Base-by-base conservation (phyloP, 176 grass and related monocot genomes). In the Canna indica region DNA sequence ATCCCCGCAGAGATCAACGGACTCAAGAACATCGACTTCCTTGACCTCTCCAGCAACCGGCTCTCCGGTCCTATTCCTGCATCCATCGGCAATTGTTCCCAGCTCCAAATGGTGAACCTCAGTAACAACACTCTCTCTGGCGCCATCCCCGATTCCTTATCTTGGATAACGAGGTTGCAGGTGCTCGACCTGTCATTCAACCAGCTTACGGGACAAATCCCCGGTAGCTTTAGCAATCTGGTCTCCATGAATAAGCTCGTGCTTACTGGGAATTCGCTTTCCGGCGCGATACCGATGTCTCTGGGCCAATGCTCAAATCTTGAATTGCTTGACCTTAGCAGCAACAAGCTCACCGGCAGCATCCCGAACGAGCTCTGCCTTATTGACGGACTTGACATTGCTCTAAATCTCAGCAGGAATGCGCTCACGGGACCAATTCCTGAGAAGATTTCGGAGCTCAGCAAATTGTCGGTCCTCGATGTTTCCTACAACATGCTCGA, bases 21-120 rank as follows among this genome's bases (percentile, higher is more conserved):
- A 16, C 83, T 99, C 77, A 93, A 41, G 73, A 99, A 38, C 84
- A 76, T 99, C 72, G 83, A 47, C 47, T 99, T 99, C 72, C 86
- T 99, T 17, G 94, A 99, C 70, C 85, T 99, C 61, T 85, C 77
- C 9, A 79, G 47, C 77, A 99, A 99, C 74, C 89, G 89, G 1
- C 84, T 99, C 1, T 58, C 85, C 0, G 94, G 94, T 0, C 34
- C 69, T 8, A 59, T 99, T 0, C 94, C 89, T 4, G 10, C 69
- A 0, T 80, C 89, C 82, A 78, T 93, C 39, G 80, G 86, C 17
- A 79, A 80, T 57, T 99, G 94, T 72, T 73, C 88, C 41, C 82
- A 93, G 78, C 86, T 99, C 27, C 94, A 99, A 83, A 93, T 93
- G 94, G 77, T 92, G 7, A 77, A 87, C 59, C 84, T 99, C 13